Percentiles rank a stretch among this genome's conserved stretches.
These are phyloP conservation scores for Aspergillus sp. DNA, from an alignment of 2,329 filamentous ascomycete species.

Conservation along the genomic window DNA sequence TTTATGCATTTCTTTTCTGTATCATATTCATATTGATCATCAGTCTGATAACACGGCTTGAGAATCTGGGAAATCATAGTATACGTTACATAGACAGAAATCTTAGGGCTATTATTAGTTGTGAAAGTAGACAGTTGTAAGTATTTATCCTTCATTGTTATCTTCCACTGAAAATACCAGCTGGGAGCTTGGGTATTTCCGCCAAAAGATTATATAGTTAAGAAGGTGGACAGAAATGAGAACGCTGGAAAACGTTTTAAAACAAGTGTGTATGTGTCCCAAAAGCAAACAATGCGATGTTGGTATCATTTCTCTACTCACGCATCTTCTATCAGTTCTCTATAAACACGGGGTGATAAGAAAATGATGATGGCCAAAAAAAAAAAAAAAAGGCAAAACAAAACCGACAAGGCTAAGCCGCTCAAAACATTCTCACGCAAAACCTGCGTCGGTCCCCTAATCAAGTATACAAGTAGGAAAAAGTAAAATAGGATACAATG, in stretches of 20 bases:
- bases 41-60: neutral
- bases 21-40: neutral
- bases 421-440: conserved; percentile 16
- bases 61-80: neutral
- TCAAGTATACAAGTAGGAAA: conserved; percentile 15
- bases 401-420: conserved; percentile 9
- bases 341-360: conserved; percentile 9
- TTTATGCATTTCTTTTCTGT: neutral
- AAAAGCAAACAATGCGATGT: conserved; percentile 4
- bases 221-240: too few relatives aligned
- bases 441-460: conserved; percentile 12
- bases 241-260: neutral
- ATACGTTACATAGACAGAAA: neutral
- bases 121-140: neutral
- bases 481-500: conserved; percentile 6
- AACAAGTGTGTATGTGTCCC: neutral
- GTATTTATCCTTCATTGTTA: neutral
- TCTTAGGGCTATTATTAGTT: neutral
- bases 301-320: conserved; percentile 26
- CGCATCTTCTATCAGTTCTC: conserved; percentile 24
- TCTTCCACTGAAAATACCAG: neutral
- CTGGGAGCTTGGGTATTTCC: neutral
- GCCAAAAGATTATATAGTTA: too few relatives aligned
- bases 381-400: neutral
- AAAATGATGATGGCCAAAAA: conserved; percentile 12